Base-by-base conservation (phyloP, 2,329 filamentous ascomycete genomes). In the Truncatella angustata region DNA sequence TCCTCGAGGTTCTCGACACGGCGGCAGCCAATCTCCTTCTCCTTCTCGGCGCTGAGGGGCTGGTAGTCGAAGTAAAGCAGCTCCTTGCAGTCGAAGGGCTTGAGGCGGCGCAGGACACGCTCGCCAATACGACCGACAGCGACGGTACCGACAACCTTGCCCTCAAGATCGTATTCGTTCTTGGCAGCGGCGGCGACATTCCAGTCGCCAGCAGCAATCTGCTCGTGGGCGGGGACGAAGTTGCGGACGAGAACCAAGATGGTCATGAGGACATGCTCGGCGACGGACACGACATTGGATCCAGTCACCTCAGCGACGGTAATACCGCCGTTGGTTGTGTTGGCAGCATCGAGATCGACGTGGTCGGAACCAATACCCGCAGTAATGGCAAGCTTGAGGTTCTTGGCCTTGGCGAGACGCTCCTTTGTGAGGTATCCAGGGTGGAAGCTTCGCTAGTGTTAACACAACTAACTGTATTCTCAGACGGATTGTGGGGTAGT, bases 21-120 rank as follows among this genome's bases (percentile, higher is more conserved):
- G 66, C 91, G 84, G 84, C 87, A 92, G 72, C 93, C 93, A 75
- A 97, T 97, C 81, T 97, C 93, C 75, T 88, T 85, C 85, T 97
- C 92, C 65, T 85, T 80, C 79, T 96, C 91, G 55, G 90, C 68
- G 55, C 77, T 81, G 60, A 99, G 82, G 49, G 93, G 91, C 83
- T 99, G 94, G 88, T 99, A 99, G 80, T 99, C 94, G 73, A 90
- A 97, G 89, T 99, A 99, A 59, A 97, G 85, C 47, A 99, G 85
- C 82, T 97, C 93, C 87, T 96, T 96, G 90, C 94, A 99, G 81
- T 96, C 93, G 70, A 99, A 99, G 61, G 92, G 80, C 86, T 95
- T 96, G 66, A 99, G 87, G 61, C 94, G 87, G 73, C 93, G 89
- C 64, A 99, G 85, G 54, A 99, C 94, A 76, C 94, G 92, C 86